Evolutionary conservation across 2,329 filamentous ascomycete species (phyloP), one percentile per base, ranked within the genome.

Genomic region (Xenoacremonium recifei): DNA sequence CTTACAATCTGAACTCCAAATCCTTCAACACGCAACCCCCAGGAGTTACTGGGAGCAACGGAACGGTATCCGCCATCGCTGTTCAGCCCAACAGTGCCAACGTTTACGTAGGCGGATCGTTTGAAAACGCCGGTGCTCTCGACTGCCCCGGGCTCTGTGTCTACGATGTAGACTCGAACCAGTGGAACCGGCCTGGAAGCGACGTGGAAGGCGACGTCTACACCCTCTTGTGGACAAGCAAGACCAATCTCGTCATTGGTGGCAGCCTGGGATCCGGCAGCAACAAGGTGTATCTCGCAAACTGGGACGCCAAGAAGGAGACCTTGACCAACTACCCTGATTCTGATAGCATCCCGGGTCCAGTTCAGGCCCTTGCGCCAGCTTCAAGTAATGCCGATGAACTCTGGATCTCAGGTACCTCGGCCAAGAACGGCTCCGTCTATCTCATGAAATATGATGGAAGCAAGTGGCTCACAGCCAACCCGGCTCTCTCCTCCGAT

Each of bases 361-460:
- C 88, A 1, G 83, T 97, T 9, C 82, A 83, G 29, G 82, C 85
- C 4, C 72, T 99, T 40, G 80, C 86, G 1, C 75, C 85, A 11
- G 91, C 85, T n/a, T 87, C 82, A 27, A 72, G 75, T 40, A 82
- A 89, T 50, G 79, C 80, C 45, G 80, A 82, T 37, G 76, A 89
- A 50, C 76, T 96, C 51, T 99, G 93, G 90, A 81, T 87, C 36
- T 79, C 87, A 17, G 95, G 95, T 31, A 82, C 77, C 43, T 76
- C 78, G 6, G 47, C 57, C 11, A 71, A 72, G 15, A 84, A 85
- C 29, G 82, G 82, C 17, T 83, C 84, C 0, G 73, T 82, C 20
- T 97, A 86, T 64, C 69, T 99, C 34, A 84, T 91, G 70, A 90
- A 91, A 60, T 95, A 86, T 57, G 82, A 95, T 58, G 87, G 86